Evolutionary conservation across 2,329 filamentous ascomycete genomes (phyloP), one percentile per base, ranked within the genome.

Genomic region (Colletotrichum agaves): DNA sequence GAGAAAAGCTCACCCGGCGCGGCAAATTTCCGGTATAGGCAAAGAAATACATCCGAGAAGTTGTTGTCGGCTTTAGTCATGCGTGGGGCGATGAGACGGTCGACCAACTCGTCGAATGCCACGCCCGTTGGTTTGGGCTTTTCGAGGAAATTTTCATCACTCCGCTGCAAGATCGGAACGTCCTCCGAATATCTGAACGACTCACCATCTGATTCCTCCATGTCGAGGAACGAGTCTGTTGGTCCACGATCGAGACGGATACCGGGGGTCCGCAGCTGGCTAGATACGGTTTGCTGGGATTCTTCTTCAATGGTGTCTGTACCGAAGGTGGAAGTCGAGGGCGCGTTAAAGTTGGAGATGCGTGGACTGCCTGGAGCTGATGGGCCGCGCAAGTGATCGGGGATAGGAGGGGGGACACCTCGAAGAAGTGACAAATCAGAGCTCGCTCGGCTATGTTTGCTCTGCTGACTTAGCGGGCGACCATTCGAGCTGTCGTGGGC

Each of bases 1-100:
- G 90, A 87, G 59, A 98, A 88, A 4, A 99, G 85, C 71, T 91
- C 87, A 10, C 87, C 86, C 0, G 96, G 96, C 2, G 94, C 88
- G 4, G 93, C 92, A 76, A 99, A 98, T 77, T 96, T 97, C 70
- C 96, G 91, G 79, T 98, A 98, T 13, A 98, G 83, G 71, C 95
- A 97, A 33, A 98, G 84, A 74, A 98, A 98, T 17, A 97, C 90
- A 49, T 94, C 89, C 1, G 88, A 87, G 75, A 98, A 99, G 78
- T 97, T 97, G 65, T 88, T 86, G 75, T 98, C 96, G n/a, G 90
- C 87, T 75, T 93, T 94, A 31, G 93, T 94, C 81, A 95, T 90
- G 39, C 93, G 92, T 69, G 93, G 87, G 0, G 90, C 87, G 23
- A 98, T 85, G 44, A 99, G 85, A n/a, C 94, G 91, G 78, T 97